Base-by-base conservation (phyloP, 768 basidiomycete genomes). In the Lactifluus rugatus region DNA sequence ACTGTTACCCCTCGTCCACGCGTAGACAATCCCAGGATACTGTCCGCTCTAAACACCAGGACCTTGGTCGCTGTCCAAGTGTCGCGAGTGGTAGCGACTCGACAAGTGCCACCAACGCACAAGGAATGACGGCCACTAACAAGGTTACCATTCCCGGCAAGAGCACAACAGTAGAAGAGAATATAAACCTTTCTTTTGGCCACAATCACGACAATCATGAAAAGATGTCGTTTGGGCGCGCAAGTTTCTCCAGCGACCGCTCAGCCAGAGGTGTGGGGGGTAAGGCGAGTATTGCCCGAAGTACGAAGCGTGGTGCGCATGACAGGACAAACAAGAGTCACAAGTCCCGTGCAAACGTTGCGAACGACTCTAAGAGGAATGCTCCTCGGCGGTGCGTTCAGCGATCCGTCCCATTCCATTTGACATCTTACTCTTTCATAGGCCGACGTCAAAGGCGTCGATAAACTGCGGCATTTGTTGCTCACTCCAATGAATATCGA, bases 131-230 rank as follows among this genome's bases (percentile, higher is more conserved):
- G 11, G 88, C 89, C 44, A 88, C 83, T 16, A 88, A 86, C 64
- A 90, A 83, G 9, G 83, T 96, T 72, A 84, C 98, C 64, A 93
- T 98, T 26, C 95, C 95, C 5, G 92, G 87, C 74, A 98, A 96
- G 76, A 89, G 86, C 66, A 93, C 93, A 0, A 93, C 98, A 67
- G 87, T 93, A 48, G 92, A 96, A 67, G 96, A 98, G 69, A 91
- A 93, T 58, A 94, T 97, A 64, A 84, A 93, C 68, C 90, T 94
- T 7, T 93, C 93, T 0, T 96, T 90, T 69, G 91, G 89, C 19
- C 78, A 83, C 26, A 87, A 60, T 67, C 72, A 56, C 26, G 85
- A 87, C 62, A 85, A 84, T 65, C 87, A 78, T 62, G 89, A 90
- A 61, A 81, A 83, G 66, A 70, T 81, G 66, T 79, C 78, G 5